Evolutionary conservation across 805 yeast species (phyloP), one percentile per base, ranked within the genome.

Genomic region (Yamadazyma sp.): DNA sequence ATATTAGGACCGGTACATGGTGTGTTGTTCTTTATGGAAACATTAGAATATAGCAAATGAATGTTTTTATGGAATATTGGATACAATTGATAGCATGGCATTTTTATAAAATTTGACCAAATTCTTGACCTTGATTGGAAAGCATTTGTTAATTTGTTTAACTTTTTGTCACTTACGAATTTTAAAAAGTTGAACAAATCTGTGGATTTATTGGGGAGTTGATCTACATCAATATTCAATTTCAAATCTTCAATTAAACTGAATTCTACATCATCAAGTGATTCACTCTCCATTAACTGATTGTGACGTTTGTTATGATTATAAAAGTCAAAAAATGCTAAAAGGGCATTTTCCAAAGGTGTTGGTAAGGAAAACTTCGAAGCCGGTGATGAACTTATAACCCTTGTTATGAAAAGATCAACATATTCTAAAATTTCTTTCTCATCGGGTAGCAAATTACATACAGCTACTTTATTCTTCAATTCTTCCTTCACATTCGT

Each of bases 1-100:
- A 79, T 67, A 36, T 78, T 86, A 0, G 99, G 98, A 0, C 98
- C 98, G 26, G 80, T 67, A 51, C 98, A 93, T 0, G 97, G 97
- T 0, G 95, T 87, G 0, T 94, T 84, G 26, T 86, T 83, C 48
- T 81, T 82, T 7, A 80, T 76, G 3, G 91, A 84, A 0, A 88
- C 91, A 62, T 86, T 76, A 1, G 95, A 84, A 50, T 83, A 86
- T 16, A 91, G 63, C 10, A 87, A 76, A 5, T 84, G 76, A 20
- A 94, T 77, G 47, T 76, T 82, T 50, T 87, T 95, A 53, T 91
- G 96, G 27, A 64, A 66, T 4, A 65, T 52, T 0, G 74, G 74
- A 31, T 66, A 65, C 9, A 68, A 48, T 35, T 67, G 70, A 36
- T 64, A 65, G 5, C 65, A 51, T 0, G 67, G 47, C 10, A 55